Conservation (phyloP, 1,284 basidiomycete genomes). For the Ceratobasidium theobromae region DNA sequence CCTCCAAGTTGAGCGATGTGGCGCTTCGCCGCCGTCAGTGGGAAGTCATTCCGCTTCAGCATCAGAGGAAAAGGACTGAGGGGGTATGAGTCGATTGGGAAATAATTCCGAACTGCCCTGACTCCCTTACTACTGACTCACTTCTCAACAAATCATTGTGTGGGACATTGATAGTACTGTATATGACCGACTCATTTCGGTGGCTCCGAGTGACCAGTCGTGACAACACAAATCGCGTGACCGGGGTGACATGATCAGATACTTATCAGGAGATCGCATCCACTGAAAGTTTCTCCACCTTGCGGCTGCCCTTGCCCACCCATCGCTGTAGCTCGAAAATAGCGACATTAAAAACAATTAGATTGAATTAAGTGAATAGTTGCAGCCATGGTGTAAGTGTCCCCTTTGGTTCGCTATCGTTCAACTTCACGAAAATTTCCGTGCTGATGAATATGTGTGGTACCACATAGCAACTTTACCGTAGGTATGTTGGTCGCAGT, state of each 20-base stretch:
- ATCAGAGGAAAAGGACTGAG: neutral
- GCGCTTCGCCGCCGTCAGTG: conserved; percentile 46
- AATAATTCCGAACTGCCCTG: too few relatives aligned
- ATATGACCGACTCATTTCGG: neutral
- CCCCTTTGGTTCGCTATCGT: neutral
- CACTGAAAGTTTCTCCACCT: conserved; percentile 21
- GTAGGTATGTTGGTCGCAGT: conserved; percentile 58
- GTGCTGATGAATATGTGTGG: conserved; percentile 12
- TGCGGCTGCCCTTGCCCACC: conserved; percentile 26
- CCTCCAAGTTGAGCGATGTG: conserved; percentile 33
- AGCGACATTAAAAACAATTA: neutral
- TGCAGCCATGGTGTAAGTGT: conserved; percentile 38
- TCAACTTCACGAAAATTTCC: conserved; percentile 14
- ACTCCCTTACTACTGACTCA: too few relatives aligned
- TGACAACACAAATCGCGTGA: neutral
- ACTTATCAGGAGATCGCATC: conserved; percentile 16
- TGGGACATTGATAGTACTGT: too few relatives aligned
- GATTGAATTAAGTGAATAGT: conserved; percentile 2
- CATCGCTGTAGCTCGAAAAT: conserved; percentile 23
- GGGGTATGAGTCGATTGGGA: neutral
- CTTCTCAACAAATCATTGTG: too few relatives aligned
- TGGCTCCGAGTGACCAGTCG: neutral
- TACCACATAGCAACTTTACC: conserved; percentile 74
- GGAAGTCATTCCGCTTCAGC: conserved; percentile 44
- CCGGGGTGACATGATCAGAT: conserved; percentile 5